Percentiles rank a stretch among this genome's conserved stretches.
Evolutionary conservation across 192 early-diverging fungal genomes (phyloP).

Genomic region (Coemansia sp.): DNA sequence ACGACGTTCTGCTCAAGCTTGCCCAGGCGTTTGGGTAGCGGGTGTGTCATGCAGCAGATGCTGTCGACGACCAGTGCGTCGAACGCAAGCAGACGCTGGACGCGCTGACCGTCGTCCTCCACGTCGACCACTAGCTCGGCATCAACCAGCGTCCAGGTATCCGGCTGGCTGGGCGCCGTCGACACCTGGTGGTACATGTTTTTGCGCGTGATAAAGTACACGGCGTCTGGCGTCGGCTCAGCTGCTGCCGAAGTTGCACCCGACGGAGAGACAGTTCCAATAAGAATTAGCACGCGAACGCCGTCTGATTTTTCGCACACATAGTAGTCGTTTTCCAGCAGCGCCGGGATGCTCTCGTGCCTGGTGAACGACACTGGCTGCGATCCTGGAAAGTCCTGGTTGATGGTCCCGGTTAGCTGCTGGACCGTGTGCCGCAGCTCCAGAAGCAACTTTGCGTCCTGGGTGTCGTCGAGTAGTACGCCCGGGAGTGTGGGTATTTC

Average conservation of each 20-base stretch:
- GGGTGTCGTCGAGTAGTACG: constrained; percentile 16
- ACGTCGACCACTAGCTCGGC: constrained; percentile 86
- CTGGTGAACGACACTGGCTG: constrained; percentile 45
- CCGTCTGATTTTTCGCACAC: constrained; percentile 88
- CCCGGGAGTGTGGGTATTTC: neutral
- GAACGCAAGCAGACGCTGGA: constrained; percentile 58
- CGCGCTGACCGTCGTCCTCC: constrained; percentile 56
- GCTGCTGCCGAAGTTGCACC: neutral
- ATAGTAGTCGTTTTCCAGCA: constrained; percentile 53
- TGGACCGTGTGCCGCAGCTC: constrained; percentile 13
- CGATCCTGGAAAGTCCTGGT: constrained; percentile 25
- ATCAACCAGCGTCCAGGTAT: constrained; percentile 79
- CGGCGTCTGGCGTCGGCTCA: neutral
- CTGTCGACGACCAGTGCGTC: constrained; percentile 69
- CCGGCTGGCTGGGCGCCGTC: constrained; percentile 53
- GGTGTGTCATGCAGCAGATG: constrained; percentile 54
- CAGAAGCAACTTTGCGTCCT: constrained; percentile 12
- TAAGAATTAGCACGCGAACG: constrained; percentile 60
- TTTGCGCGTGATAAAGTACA: constrained; percentile 59
- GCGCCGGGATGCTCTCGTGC: constrained; percentile 4
- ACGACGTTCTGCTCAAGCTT: constrained; percentile 64
- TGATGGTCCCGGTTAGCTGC: constrained; percentile 2
- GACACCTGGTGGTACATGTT: constrained; percentile 73
- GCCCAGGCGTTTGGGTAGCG: constrained; percentile 68
- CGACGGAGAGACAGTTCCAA: neutral